These are phyloP conservation scores for Lenzites betulinus DNA, from an alignment of 768 basidiomycete species.

Conservation along the genomic window DNA sequence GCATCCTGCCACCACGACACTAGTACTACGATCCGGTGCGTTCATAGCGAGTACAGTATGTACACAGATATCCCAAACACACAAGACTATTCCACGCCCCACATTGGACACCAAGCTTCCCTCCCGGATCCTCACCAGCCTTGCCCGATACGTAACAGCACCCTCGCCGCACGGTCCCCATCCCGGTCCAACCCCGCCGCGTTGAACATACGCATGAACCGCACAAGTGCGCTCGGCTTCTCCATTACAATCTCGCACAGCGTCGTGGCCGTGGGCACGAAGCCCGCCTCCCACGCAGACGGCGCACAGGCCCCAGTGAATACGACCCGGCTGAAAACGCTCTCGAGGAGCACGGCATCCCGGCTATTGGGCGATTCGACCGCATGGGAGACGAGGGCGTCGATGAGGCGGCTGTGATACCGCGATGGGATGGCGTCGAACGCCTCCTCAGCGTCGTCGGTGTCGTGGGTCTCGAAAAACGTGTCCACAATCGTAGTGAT, in stretches of 20 bases:
- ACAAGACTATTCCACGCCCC: no score
- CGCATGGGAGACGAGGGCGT: not conserved
- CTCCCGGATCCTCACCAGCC: not conserved
- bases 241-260: not conserved
- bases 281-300: not conserved
- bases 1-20: no score
- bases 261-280: not conserved
- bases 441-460: not conserved
- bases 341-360: not conserved
- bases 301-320: not conserved
- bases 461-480: not conserved
- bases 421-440: not conserved
- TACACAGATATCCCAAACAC: no score
- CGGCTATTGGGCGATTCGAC: not conserved
- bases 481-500: not conserved
- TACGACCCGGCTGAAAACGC: not conserved
- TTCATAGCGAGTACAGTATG: no score
- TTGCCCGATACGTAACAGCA: not conserved
- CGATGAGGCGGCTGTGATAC: not conserved
- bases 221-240: not conserved
- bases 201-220: not conserved
- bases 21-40: no score
- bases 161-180: not conserved
- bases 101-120: no score
- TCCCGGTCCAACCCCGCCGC: not conserved